Evolutionary conservation across 768 basidiomycete genomes (phyloP).

Genomic region (Trametes punicea): DNA sequence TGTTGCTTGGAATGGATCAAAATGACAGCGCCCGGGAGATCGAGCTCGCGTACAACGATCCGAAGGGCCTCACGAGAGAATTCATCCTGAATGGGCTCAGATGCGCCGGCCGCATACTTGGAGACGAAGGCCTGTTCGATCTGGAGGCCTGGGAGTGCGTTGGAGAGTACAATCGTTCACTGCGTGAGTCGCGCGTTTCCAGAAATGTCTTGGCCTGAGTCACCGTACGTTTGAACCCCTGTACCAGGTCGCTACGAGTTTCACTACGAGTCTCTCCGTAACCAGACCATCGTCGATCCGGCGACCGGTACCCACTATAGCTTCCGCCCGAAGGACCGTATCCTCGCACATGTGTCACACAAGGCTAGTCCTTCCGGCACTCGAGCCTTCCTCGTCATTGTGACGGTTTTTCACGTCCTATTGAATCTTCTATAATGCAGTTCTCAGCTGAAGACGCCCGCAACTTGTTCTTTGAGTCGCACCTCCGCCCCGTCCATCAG

Average conservation of each 20-base stretch:
- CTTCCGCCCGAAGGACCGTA: neutral
- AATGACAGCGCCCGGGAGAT: constrained; percentile 64
- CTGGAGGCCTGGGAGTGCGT: constrained; percentile 74
- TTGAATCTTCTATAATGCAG: neutral
- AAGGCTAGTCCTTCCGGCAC: neutral
- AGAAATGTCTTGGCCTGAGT: neutral
- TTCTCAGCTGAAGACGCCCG: neutral
- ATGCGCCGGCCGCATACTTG: constrained; percentile 63
- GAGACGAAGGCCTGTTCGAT: constrained; percentile 60
- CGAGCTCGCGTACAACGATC: constrained; percentile 84
- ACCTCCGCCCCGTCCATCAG: neutral
- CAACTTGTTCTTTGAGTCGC: neutral
- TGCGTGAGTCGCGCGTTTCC: constrained; percentile 35
- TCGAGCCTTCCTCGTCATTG: too few relatives aligned
- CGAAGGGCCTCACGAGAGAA: constrained; percentile 59
- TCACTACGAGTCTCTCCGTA: neutral
- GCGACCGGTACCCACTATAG: neutral
- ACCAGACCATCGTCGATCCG: neutral
- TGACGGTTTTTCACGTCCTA: too few relatives aligned
- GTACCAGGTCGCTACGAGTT: neutral
- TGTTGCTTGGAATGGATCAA: constrained; percentile 87
- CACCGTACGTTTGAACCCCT: neutral
- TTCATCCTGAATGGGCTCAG: constrained; percentile 88
- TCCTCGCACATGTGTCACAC: neutral
- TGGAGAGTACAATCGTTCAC: constrained; percentile 51